Evolutionary conservation across 1,139 yeast genomes (phyloP).

Genomic region (Diutina scorzettiae): DNA sequence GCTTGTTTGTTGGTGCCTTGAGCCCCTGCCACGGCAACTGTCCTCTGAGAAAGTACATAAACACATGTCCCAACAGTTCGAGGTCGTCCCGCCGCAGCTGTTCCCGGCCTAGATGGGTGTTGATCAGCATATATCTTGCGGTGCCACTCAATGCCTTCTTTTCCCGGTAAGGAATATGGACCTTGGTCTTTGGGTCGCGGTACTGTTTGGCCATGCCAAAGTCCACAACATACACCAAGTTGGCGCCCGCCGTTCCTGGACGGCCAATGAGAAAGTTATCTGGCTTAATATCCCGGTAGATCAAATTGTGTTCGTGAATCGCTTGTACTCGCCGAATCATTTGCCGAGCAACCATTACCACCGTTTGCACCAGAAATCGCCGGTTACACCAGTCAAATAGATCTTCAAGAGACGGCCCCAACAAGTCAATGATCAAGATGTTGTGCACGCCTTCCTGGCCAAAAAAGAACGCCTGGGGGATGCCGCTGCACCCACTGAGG

Average conservation of each 20-base stretch:
- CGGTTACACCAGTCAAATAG: slow-evolving; percentile 77
- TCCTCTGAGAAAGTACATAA: slow-evolving; percentile 53
- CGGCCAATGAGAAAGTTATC: slow-evolving; percentile 4
- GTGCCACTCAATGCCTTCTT: slow-evolving; percentile 54
- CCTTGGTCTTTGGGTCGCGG: slow-evolving; percentile 47
- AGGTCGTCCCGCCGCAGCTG: slow-evolving; percentile 49
- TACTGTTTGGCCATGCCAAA: slow-evolving; percentile 63
- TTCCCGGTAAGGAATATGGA: slow-evolving; percentile 52
- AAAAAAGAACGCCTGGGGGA: slow-evolving; percentile 67
- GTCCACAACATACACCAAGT: slow-evolving; percentile 8
- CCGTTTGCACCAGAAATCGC: slow-evolving; percentile 55
- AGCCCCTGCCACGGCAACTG: slow-evolving; percentile 30
- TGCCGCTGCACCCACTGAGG: slow-evolving; percentile 46
- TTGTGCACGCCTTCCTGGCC: slow-evolving; percentile 77
- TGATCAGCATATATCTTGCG: slow-evolving; percentile 54
- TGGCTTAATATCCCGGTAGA: slow-evolving; percentile 4
- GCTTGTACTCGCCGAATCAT: slow-evolving; percentile 4
- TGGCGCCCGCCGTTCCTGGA: slow-evolving; percentile 18
- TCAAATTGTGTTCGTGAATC: slow-evolving; percentile 1
- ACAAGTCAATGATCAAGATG: slow-evolving; percentile 56
- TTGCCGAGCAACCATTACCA: slow-evolving; percentile 30
- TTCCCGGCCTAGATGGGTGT: slow-evolving; percentile 53
- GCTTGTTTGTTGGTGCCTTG: slow-evolving; percentile 66
- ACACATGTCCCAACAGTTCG: slow-evolving; percentile 54
- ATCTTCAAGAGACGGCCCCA: slow-evolving; percentile 72